phyloP scores from a whole-genome alignment of 2,329 filamentous ascomycete species.

The Didymella glomerata region DNA sequence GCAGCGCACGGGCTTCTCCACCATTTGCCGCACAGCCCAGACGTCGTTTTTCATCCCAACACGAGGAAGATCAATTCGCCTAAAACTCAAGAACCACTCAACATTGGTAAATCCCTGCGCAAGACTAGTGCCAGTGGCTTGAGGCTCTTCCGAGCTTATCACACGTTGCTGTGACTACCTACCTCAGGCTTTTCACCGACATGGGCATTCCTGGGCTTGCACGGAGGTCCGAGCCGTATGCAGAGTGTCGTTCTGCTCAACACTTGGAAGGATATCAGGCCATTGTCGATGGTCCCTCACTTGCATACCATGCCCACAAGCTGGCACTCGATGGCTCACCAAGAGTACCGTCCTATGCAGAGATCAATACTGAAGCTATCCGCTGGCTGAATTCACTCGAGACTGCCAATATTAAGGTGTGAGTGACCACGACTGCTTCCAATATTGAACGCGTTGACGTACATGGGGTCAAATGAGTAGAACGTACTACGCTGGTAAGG shows the following conservation, averaged over 20 bases:
- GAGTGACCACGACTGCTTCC: conserved; percentile 43
- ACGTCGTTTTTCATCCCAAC: conserved; percentile 24
- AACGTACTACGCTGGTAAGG: conserved; percentile 19
- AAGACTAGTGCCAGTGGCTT: conserved; percentile 13
- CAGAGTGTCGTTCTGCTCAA: conserved; percentile 32
- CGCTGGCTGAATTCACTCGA: conserved; percentile 70
- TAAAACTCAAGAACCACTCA: conserved; percentile 16
- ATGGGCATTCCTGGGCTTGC: conserved; percentile 51
- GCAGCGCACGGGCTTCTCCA: conserved; percentile 19
- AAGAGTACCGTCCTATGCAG: conserved; percentile 60
- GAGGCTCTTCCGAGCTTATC: conserved; percentile 8
- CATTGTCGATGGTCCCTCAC: conserved; percentile 78
- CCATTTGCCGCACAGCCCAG: conserved; percentile 20
- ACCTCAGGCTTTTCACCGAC: conserved; percentile 10
- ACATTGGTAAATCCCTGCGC: conserved; percentile 16
- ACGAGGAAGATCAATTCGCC: conserved; percentile 21
- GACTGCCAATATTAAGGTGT: conserved; percentile 69
- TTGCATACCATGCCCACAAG: conserved; percentile 75
- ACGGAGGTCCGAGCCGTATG: conserved; percentile 43
- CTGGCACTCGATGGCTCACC: conserved; percentile 51
- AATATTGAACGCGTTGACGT: conserved; percentile 5
- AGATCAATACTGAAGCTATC: conserved; percentile 64
- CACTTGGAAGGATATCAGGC: conserved; percentile 39
- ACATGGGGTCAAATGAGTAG: background rate
- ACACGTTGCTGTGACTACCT: conserved; percentile 16